These are phyloP conservation scores for Entomortierella chlamydospora DNA, from an alignment of 192 early-diverging fungal genomes.

Conservation along the genomic window DNA sequence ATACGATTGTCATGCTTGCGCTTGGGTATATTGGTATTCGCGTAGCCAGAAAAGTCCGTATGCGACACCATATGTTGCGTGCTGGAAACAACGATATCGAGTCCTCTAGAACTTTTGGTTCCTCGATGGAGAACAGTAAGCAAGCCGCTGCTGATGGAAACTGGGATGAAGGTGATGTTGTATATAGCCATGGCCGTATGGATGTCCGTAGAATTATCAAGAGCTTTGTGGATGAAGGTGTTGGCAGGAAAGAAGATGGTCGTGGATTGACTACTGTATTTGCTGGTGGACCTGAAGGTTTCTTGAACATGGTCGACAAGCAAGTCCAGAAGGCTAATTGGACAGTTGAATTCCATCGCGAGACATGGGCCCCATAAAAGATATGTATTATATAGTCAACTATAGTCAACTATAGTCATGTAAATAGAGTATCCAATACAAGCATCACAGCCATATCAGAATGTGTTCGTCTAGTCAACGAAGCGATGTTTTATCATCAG, in stretches of 20 bases:
- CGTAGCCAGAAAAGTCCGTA: slow-evolving; percentile 17
- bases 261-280: slow-evolving; percentile 33
- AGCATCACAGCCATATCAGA: too few relatives aligned
- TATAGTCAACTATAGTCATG: too few relatives aligned
- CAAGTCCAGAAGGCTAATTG: slow-evolving; percentile 33
- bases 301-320: slow-evolving; percentile 32
- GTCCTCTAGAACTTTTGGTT: neutral
- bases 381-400: too few relatives aligned
- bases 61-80: slow-evolving; percentile 17
- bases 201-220: slow-evolving; percentile 32
- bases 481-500: too few relatives aligned
- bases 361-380: slow-evolving; percentile 34
- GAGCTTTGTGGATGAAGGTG: slow-evolving; percentile 23
- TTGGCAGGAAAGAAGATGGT: slow-evolving; percentile 29
- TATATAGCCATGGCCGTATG: slow-evolving; percentile 41
- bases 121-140: neutral
- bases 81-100: slow-evolving; percentile 12
- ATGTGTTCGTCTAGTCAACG: too few relatives aligned
- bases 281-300: slow-evolving; percentile 50
- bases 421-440: too few relatives aligned
- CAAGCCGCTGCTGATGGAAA: slow-evolving; percentile 29
- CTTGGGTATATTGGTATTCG: slow-evolving; percentile 30
- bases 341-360: slow-evolving; percentile 41
- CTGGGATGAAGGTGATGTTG: slow-evolving; percentile 52
- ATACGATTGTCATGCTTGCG: slow-evolving; percentile 23